Conservation (phyloP, 2,329 filamentous ascomycete species). For the Blastomyces gilchristii region DNA sequence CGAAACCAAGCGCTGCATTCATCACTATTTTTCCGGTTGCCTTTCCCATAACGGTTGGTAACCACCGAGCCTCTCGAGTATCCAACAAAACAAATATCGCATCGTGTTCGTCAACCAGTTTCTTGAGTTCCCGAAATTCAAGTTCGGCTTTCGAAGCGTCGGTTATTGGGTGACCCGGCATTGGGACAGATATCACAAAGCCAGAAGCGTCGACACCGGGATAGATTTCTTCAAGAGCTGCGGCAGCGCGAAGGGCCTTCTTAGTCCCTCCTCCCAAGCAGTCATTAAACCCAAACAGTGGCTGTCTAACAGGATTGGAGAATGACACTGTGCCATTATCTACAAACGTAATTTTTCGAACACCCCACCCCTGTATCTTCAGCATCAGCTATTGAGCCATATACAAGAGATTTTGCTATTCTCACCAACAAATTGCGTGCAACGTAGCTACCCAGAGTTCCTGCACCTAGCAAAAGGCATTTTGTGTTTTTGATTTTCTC, state of each 20-base stretch:
- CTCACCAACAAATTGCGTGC: constrained; percentile 67
- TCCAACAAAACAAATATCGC: constrained; percentile 96
- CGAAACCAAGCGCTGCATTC: constrained; percentile 92
- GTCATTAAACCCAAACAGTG: constrained; percentile 81
- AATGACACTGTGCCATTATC: constrained; percentile 91
- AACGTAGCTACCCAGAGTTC: constrained; percentile 88
- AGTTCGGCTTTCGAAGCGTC: constrained; percentile 58
- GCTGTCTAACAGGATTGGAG: constrained; percentile 92
- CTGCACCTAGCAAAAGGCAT: constrained; percentile 82
- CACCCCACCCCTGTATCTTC: constrained; percentile 63
- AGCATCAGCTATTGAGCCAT: background rate
- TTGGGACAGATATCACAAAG: constrained; percentile 76
- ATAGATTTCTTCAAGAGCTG: constrained; percentile 74
- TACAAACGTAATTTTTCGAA: constrained; percentile 88
- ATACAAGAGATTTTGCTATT: background rate
- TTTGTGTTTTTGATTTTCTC: constrained; percentile 82
- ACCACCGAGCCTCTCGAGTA: constrained; percentile 84
- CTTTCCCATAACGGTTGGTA: constrained; percentile 94
- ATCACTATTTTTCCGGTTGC: constrained; percentile 87
- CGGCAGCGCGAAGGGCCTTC: constrained; percentile 73
- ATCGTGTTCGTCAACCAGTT: constrained; percentile 74
- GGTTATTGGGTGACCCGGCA: constrained; percentile 82
- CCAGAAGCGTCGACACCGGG: constrained; percentile 77
- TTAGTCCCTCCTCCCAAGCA: constrained; percentile 73
- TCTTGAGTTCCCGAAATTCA: constrained; percentile 66